phyloP scores from a whole-genome alignment of 179 eudicot species.

The Sideroxylon spinosum region DNA sequence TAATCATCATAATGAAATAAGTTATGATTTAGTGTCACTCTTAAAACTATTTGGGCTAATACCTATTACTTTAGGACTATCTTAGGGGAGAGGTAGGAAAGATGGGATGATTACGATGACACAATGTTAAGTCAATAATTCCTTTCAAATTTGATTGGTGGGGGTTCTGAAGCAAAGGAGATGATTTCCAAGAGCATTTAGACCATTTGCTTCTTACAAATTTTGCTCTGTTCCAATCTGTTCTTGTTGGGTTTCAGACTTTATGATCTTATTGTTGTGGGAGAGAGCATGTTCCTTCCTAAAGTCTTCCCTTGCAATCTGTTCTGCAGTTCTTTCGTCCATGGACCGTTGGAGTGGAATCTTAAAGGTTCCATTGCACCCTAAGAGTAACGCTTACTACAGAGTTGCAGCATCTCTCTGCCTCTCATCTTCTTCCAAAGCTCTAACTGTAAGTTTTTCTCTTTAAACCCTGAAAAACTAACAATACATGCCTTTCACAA shows the following conservation, averaged over 20 bases:
- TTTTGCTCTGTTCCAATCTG: too few species aligned
- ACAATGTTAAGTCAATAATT: too few species aligned
- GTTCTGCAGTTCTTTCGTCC: constrained; percentile 12
- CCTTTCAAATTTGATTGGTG: neutral
- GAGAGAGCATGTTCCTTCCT: neutral
- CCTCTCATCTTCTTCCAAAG: constrained; percentile 46
- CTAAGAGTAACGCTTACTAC: constrained; percentile 39
- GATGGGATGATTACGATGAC: neutral
- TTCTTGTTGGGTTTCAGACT: too few species aligned
- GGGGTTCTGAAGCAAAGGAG: too few species aligned
- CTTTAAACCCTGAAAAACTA: neutral
- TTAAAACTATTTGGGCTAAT: neutral
- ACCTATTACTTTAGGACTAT: neutral
- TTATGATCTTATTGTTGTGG: too few species aligned
- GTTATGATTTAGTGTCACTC: neutral
- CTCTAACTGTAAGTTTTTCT: constrained; percentile 48
- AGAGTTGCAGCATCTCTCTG: constrained; percentile 77
- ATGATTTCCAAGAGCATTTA: too few species aligned
- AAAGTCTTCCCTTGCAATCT: neutral
- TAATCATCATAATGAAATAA: neutral
- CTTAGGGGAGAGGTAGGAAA: neutral
- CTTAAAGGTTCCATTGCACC: constrained; percentile 53
- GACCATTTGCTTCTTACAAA: too few species aligned
- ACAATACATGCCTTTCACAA: neutral
- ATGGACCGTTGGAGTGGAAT: constrained; percentile 91